Evolutionary conservation across 2,329 filamentous ascomycete genomes (phyloP).

Genomic region (Penicillium verrucosum): DNA sequence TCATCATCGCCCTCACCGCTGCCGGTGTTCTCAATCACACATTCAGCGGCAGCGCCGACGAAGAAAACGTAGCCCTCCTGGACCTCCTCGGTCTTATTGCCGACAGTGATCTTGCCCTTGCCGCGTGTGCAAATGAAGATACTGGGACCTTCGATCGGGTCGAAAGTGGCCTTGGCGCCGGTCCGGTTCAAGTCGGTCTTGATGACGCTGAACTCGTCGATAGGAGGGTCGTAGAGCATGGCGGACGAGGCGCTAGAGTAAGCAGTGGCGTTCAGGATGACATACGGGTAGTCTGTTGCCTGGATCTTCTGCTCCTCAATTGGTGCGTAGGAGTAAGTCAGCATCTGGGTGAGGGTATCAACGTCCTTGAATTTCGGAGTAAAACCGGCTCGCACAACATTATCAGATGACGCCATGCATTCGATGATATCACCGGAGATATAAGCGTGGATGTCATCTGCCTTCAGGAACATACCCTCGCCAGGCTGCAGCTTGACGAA

Average conservation of each 20-base stretch:
- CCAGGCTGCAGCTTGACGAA: conserved; percentile 83
- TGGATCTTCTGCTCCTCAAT: conserved; percentile 93
- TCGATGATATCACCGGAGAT: conserved; percentile 79
- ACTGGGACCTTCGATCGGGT: conserved; percentile 80
- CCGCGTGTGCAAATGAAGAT: conserved; percentile 89
- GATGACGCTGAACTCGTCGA: conserved; percentile 92
- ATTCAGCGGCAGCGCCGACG: conserved; percentile 82
- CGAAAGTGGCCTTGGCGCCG: conserved; percentile 82
- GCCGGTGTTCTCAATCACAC: conserved; percentile 66
- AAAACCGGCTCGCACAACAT: conserved; percentile 94
- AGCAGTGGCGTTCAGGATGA: conserved; percentile 72
- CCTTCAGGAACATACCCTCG: conserved; percentile 92
- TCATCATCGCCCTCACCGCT: conserved; percentile 57
- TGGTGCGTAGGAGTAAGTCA: conserved; percentile 93
- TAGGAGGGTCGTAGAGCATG: conserved; percentile 86
- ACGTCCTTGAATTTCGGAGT: conserved; percentile 99
- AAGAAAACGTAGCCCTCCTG: conserved; percentile 74
- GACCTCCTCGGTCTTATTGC: conserved; percentile 72
- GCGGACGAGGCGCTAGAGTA: conserved; percentile 74
- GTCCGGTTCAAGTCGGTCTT: conserved; percentile 68
- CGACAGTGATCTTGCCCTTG: conserved; percentile 78
- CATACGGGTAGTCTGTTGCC: conserved; percentile 81
- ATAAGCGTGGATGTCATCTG: conserved; percentile 97
- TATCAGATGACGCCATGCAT: conserved; percentile 99
- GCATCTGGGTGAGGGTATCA: conserved; percentile 77